Base-by-base conservation (phyloP, 2,329 filamentous ascomycete genomes). In the Graphium sp. region DNA sequence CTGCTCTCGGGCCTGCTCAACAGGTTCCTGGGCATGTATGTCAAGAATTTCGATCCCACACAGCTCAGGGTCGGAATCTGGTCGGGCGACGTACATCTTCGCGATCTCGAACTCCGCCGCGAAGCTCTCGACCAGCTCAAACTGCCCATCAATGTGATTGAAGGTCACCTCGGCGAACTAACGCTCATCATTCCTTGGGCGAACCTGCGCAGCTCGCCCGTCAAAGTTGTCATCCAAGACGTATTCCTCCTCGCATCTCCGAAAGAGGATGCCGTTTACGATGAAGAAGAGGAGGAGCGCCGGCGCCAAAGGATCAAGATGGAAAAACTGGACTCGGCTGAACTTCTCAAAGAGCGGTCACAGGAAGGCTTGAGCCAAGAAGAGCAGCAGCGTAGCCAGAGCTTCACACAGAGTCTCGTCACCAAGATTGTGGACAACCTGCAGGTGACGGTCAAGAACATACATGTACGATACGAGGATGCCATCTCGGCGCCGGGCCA, bases 1-100 rank as follows among this genome's bases (percentile, higher is more conserved):
- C 67, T 99, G 42, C 89, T 95, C 38, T 84, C 89, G 44, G 91
- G 87, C 56, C 66, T 99, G 62, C 76, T 99, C 44, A 98, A 98
- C 62, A 80, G 91, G 62, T 95, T 98, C 58, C 60, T 99, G 71
- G 91, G 89, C 66, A 93, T 95, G 79, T 98, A 98, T 55, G 87
- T 99, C 55, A 85, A 92, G 67, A 95, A 98, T 57, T 98, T 99
- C 51, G 89, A 99, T 54, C 83, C 89, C 31, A 79, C 83, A 45
- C 89, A 98, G 60, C 68, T 99, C 39, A 98, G 98, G 50, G 85
- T 98, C 37, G 89, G 91, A 37, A 98, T 98, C 45, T 98, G 87
- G 89, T 92, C 82, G 14, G 89, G 91, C 43, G 89, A 99, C 59
- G 89, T 98, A 45, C 93, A 92, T 57, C 66, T 99, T 25, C 75